Evolutionary conservation across 495 filamentous ascomycete genomes (phyloP).

Genomic region (Aspergillus cristatus): DNA sequence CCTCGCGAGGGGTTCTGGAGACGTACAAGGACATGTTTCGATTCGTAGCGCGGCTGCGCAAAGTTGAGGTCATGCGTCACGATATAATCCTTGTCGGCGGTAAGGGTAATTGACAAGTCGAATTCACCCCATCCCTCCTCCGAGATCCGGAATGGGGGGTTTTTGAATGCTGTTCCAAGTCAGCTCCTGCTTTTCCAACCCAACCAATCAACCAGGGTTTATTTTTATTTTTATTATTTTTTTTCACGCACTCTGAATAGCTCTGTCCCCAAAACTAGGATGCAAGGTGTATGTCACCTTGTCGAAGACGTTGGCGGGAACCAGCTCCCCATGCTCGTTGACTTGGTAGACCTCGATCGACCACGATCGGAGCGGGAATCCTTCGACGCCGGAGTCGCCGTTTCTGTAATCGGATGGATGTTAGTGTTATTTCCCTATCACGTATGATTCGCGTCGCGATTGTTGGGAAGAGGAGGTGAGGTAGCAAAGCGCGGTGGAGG

Average conservation of each 20-base stretch:
- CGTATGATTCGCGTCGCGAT: no score
- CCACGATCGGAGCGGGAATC: constrained; percentile 80
- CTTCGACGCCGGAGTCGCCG: constrained; percentile 68
- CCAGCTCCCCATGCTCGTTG: constrained; percentile 52
- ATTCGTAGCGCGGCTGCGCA: constrained; percentile 67
- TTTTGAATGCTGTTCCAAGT: constrained; percentile 53
- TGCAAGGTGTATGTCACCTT: constrained; percentile 89
- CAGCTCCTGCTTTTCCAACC: not conserved
- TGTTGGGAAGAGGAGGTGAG: no score
- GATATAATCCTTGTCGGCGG: constrained; percentile 74
- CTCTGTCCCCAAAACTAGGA: constrained; percentile 74
- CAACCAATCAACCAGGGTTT: not conserved
- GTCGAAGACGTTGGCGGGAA: constrained; percentile 76
- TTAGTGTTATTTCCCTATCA: constrained; percentile 3
- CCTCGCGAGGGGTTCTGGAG: no score
- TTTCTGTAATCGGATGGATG: constrained; percentile 27
- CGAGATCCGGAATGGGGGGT: constrained; percentile 76
- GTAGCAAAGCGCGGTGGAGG: not conserved
- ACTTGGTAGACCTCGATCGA: constrained; percentile 52
- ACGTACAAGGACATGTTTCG: constrained; percentile 67
- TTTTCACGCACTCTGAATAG: constrained; percentile 65
- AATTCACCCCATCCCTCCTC: constrained; percentile 99
- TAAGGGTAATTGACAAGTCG: constrained; percentile 80
- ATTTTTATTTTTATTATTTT: no score
- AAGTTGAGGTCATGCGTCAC: constrained; percentile 93